A percentile compares a stretch with the other conserved stretches of the same genome.
Evolutionary conservation across 306 rosid species (phyloP).

Genomic region (Begonia masoniana): DNA sequence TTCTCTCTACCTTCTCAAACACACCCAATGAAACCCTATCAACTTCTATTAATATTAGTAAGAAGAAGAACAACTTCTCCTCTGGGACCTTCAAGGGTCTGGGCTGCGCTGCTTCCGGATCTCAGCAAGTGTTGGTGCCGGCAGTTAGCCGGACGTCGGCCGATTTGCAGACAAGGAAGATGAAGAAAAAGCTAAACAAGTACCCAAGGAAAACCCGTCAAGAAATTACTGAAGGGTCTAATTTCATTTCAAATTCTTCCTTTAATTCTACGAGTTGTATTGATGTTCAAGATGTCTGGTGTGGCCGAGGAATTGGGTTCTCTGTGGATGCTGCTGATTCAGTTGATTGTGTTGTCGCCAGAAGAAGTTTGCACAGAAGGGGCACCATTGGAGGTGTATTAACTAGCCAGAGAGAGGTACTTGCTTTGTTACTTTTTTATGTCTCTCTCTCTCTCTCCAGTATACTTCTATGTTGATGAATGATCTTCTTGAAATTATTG

Average conservation of each 20-base stretch:
- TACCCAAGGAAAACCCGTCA: conserved; percentile 14
- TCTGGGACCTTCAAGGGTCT: conserved; percentile 57
- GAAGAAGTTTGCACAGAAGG: conserved; percentile 53
- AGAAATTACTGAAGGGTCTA: conserved; percentile 31
- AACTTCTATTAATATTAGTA: background rate
- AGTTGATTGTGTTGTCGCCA: conserved; percentile 64
- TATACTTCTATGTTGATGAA: no score
- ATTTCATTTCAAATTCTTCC: conserved; percentile 6
- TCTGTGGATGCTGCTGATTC: conserved; percentile 54
- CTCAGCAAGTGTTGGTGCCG: conserved; percentile 83
- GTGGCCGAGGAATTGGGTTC: conserved; percentile 92
- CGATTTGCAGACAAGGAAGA: conserved; percentile 64
- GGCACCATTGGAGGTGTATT: conserved; percentile 67
- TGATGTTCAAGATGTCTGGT: conserved; percentile 88
- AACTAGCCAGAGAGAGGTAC: conserved; percentile 51
- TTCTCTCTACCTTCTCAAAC: conserved; percentile 41
- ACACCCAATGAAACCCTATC: background rate
- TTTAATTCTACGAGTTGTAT: conserved; percentile 29
- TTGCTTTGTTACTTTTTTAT: background rate
- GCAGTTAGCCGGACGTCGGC: conserved; percentile 66
- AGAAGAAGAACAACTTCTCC: conserved; percentile 57
- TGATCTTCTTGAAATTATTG: no score
- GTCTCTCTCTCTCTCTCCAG: no score
- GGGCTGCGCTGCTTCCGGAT: conserved; percentile 66
- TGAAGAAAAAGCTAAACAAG: conserved; percentile 30